Base-by-base conservation (phyloP, 2,329 filamentous ascomycete species). In the Verruconis gallopava region DNA sequence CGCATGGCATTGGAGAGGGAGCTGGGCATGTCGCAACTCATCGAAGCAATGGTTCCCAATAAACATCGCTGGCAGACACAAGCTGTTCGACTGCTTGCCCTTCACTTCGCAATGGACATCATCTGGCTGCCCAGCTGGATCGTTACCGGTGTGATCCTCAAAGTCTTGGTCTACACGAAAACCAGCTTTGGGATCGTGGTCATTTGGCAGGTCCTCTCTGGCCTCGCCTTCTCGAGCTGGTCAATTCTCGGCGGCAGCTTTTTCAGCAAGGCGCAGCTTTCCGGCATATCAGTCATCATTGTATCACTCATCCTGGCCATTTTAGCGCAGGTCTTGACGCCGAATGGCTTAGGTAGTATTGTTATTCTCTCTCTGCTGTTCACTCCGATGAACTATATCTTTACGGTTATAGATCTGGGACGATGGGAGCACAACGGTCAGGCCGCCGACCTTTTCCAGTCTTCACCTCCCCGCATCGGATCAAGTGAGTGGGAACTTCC, bases 31-130 rank as follows among this genome's bases (percentile, higher is more conserved):
- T 84, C 84, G 3, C 83, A 86, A 48, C 68, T 95, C 20, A 76
- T 95, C 34, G 88, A 95, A 60, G 81, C 85, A 42, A 94, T 93
- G 85, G 88, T 91, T 69, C 81, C 84, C 1, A 83, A 83, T 43
- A 70, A 71, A 42, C 71, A 71, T 38, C 67, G 74, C 34, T 93
- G 85, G 84, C 71, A 85, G 53, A 77, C 81, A 6, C 84, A 89
- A 60, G 74, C 77, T 17, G 79, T 81, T 2, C 73, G 88, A n/a
- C 69, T 93, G 12, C 55, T 88, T 5, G 78, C 86, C 0, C 79
- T 86, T 46, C 85, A 93, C 55, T 57, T 91, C 19, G 76, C 85
- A 0, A 91, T 94, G 52, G 77, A 83, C 45, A 58, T 84, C 4
- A 69, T 93, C 17, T 94, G 94, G 43, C 53, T 81, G 2, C 85